These are phyloP conservation scores for Ophiocordyceps sinensis DNA, from an alignment of 2,329 filamentous ascomycete genomes.

Conservation along the genomic window DNA sequence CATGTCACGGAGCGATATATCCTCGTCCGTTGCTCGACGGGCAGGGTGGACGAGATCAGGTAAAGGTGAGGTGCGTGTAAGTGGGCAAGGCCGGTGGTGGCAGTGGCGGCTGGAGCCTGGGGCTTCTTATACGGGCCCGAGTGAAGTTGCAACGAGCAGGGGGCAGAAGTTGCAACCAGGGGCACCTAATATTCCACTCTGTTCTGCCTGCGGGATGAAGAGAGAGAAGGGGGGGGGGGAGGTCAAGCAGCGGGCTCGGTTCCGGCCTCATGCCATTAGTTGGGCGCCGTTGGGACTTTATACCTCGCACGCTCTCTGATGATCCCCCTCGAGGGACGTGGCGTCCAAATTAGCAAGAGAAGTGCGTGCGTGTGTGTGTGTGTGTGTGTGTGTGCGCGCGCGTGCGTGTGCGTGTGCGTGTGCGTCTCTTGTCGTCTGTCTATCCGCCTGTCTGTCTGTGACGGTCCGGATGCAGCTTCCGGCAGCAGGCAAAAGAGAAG, in stretches of 20 bases:
- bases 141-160: neutral
- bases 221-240: neutral
- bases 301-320: constrained; percentile 1
- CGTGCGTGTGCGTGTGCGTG: too few relatives aligned
- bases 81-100: neutral
- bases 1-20: too few relatives aligned
- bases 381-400: neutral
- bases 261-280: neutral
- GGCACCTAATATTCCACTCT: constrained; percentile 3
- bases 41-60: too few relatives aligned
- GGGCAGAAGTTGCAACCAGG: neutral
- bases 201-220: neutral
- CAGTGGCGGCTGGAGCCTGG: neutral
- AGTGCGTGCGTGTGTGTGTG: neutral
- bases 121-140: neutral
- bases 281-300: constrained; percentile 5
- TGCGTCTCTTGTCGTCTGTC: too few relatives aligned
- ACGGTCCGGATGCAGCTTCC: neutral
- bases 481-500: too few relatives aligned
- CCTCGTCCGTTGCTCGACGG: too few relatives aligned
- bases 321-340: neutral
- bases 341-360: neutral
- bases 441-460: neutral
- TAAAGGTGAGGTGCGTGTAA: too few relatives aligned
- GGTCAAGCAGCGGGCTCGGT: neutral